A percentile compares a stretch with the other conserved stretches of the same genome.
phyloP scores from a whole-genome alignment of 257 asterid genomes.

The Dorcoceras hygrometricum region DNA sequence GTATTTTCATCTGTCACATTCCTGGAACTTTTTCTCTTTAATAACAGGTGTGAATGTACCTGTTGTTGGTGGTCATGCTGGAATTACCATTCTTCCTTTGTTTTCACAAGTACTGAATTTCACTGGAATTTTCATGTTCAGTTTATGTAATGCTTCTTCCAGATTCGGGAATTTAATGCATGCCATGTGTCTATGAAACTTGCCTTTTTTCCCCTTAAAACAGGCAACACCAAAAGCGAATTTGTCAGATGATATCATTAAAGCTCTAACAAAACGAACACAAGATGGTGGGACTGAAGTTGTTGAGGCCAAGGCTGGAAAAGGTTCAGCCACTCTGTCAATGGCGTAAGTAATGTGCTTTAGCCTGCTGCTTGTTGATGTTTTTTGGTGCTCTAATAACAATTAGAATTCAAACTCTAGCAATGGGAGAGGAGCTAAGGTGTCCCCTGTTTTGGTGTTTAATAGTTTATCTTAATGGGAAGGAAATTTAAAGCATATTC shows the following conservation, averaged over 20 bases:
- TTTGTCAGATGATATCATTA: conserved; percentile 60
- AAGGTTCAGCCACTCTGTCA: conserved; percentile 97
- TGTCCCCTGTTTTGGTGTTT: not conserved
- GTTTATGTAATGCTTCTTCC: not conserved
- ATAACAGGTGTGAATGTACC: conserved; percentile 76
- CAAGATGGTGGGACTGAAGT: conserved; percentile 99
- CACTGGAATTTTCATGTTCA: not conserved
- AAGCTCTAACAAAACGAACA: conserved; percentile 81
- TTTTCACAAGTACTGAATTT: conserved; percentile 63
- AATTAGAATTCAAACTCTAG: not conserved
- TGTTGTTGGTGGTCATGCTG: conserved; percentile 95
- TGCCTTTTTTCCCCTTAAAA: conserved; percentile 2
- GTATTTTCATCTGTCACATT: conserved; percentile 2
- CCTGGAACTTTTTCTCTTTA: conserved; percentile 5
- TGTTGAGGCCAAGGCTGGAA: conserved; percentile 98
- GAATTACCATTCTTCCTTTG: conserved; percentile 90
- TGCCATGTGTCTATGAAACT: not conserved
- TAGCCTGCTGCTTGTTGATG: not conserved
- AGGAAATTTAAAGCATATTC: not conserved
- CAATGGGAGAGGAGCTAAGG: not conserved
- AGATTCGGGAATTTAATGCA: not conserved
- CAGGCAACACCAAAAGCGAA: conserved; percentile 84
- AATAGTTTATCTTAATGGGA: not conserved
- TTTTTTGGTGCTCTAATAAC: not conserved
- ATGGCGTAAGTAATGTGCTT: conserved; percentile 73